Base-by-base conservation (phyloP, 208 protist genomes). In the Zelonia costaricensis region DNA sequence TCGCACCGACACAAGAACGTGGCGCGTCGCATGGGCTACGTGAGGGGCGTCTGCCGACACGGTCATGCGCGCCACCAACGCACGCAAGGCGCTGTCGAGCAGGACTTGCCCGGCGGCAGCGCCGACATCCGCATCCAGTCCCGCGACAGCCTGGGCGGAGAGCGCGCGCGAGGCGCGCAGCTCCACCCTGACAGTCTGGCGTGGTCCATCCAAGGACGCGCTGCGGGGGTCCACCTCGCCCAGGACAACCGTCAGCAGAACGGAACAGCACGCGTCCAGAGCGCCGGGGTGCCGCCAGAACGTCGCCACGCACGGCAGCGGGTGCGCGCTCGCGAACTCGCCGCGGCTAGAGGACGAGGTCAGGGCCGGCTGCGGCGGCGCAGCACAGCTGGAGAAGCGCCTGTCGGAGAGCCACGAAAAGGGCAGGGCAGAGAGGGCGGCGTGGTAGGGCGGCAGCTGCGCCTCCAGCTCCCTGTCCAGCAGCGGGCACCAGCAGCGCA, bases 261-360 rank as follows among this genome's bases (percentile, higher is more conserved):
- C 59, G 15, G 84, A 89, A 20, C 72, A 79, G 44, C 70, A 69
- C 5, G 72, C 62, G 43, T 88, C 80, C 9, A 92, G 66, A 0
- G 82, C 66, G n/a, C 38, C 51, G 4, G 54, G 43, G 39, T 91
- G 82, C 4, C 88, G 74, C 77, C 80, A 94, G 15, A 91, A 76
- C 16, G 79, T 72, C 20, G 48, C 57, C 25, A 65, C 43, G 49
- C 48, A 71, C 12, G 54, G 56, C 16, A 62, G 18, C n/a, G 36
- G 22, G 9, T 12, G n/a, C 8, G 33, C 2, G 28, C 4, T 31
- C 15, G 15, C n/a, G 22, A n/a, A n/a, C n/a, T n/a, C n/a, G n/a
- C n/a, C n/a, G n/a, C n/a, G n/a, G n/a, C n/a, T n/a, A n/a, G n/a
- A n/a, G n/a, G n/a, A n/a, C n/a, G n/a, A n/a, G n/a, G n/a, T n/a